A percentile compares a stretch with the other conserved stretches of the same genome.
Conservation (phyloP, 1,284 basidiomycete species). For the Taiwanofungus camphoratus region DNA sequence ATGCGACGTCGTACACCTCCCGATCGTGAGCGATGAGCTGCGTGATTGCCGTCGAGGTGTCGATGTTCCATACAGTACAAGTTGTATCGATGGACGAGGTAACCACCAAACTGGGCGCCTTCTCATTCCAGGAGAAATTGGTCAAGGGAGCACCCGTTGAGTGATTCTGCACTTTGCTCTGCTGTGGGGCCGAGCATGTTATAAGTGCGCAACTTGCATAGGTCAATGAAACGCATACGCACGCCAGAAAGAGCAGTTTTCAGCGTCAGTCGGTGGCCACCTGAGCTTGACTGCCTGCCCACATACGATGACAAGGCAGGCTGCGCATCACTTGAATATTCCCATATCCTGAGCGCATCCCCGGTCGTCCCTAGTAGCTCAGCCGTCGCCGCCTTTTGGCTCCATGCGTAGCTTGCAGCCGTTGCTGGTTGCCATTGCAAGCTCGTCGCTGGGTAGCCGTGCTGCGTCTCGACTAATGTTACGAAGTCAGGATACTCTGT, state of each 20-base stretch:
- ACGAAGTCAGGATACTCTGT: slow-evolving; percentile 78
- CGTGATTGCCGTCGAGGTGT: slow-evolving; percentile 91
- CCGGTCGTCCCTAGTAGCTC: slow-evolving; percentile 89
- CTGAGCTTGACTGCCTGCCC: slow-evolving; percentile 52
- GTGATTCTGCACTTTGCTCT: slow-evolving; percentile 85
- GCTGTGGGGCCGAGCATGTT: slow-evolving; percentile 31
- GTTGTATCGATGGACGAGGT: slow-evolving; percentile 97
- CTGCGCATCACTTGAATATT: slow-evolving; percentile 63
- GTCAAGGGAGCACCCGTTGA: slow-evolving; percentile 85
- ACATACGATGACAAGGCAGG: slow-evolving; percentile 61
- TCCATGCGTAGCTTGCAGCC: slow-evolving; percentile 56
- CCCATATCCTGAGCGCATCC: slow-evolving; percentile 87
- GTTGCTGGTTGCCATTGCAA: slow-evolving; percentile 79
- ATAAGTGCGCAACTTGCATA: neutral
- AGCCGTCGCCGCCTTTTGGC: slow-evolving; percentile 50
- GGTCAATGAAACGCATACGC: slow-evolving; percentile 29
- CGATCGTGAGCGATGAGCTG: slow-evolving; percentile 98
- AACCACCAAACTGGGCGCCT: slow-evolving; percentile 81
- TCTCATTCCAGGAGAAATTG: slow-evolving; percentile 94
- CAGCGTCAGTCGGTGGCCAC: slow-evolving; percentile 56
- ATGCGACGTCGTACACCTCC: slow-evolving; percentile 96
- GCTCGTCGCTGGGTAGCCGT: slow-evolving; percentile 81
- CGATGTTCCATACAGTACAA: slow-evolving; percentile 96
- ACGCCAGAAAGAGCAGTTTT: slow-evolving; percentile 81
- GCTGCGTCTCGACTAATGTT: slow-evolving; percentile 70